Conservation (phyloP, 495 filamentous ascomycete species). For the Aspergillus sclerotiicarbonarius region DNA sequence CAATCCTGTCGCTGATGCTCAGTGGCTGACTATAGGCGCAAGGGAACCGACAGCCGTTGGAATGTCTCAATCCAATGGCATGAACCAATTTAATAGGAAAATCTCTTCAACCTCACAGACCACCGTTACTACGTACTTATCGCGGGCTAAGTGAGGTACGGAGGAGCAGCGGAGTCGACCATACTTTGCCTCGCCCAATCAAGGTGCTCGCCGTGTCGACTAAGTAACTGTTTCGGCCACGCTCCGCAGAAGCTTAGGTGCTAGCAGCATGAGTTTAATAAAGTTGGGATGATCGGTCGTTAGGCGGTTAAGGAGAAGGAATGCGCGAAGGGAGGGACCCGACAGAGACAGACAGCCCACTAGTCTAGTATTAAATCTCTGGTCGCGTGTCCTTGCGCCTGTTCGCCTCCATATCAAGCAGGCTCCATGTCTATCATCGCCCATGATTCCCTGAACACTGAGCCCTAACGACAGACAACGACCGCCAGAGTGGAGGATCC, state of each 20-base stretch:
- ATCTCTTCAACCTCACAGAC: neutral
- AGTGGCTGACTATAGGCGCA: neutral
- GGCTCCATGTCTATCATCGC: neutral
- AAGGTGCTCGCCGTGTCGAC: neutral
- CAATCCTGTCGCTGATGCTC: no score
- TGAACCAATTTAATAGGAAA: neutral
- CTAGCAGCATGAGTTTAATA: conserved; percentile 4
- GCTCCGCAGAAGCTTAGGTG: conserved; percentile 5
- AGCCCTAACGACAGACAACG: neutral
- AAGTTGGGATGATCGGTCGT: neutral
- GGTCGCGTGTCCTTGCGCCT: neutral
- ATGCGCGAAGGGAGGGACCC: neutral
- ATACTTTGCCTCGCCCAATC: neutral
- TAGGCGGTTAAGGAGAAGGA: neutral
- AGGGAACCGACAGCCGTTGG: neutral
- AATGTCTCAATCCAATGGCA: neutral
- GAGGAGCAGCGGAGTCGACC: conserved; percentile 1
- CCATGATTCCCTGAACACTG: neutral
- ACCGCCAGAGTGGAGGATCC: neutral
- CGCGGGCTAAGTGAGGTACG: neutral
- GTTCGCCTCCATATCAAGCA: neutral
- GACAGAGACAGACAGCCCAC: neutral
- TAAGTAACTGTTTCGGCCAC: neutral
- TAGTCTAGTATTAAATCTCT: neutral
- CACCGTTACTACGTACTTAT: neutral